These are phyloP conservation scores for Jatropha multifida DNA, from an alignment of 441 rosid genomes.

Conservation along the genomic window DNA sequence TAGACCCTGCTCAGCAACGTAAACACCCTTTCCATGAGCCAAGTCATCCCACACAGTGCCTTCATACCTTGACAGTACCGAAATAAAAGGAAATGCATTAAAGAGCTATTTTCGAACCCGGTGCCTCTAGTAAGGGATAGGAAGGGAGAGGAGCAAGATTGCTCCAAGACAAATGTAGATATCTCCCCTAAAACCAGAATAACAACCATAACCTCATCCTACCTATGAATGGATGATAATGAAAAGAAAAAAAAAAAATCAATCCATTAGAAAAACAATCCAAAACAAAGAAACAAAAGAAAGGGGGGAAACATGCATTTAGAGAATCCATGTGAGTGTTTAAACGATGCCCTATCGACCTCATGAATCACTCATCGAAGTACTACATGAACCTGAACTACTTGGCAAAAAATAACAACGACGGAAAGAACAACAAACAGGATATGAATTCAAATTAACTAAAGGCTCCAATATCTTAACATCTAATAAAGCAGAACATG, in stretches of 20 bases:
- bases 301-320: neutral
- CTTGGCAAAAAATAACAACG: neutral
- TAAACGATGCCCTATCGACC: neutral
- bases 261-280: neutral
- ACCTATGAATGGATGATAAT: neutral
- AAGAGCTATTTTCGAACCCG: neutral
- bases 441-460: neutral
- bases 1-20: conserved; percentile 67
- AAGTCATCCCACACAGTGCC: conserved; percentile 93
- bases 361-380: neutral
- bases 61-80: conserved; percentile 60
- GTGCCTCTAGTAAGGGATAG: neutral
- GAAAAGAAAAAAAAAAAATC: conserved; percentile 7
- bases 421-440: neutral
- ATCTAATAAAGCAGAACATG: neutral
- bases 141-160: no score
- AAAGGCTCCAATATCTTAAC: conserved; percentile 5
- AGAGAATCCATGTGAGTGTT: neutral
- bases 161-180: no score
- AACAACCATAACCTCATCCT: neutral
- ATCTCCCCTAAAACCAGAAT: neutral
- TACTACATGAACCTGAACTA: neutral
- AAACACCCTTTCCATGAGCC: conserved; percentile 97
- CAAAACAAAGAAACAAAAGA: neutral
- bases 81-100: conserved; percentile 5